Conservation (phyloP, 148 eudicot genomes). For the Suaeda aralocaspica region DNA sequence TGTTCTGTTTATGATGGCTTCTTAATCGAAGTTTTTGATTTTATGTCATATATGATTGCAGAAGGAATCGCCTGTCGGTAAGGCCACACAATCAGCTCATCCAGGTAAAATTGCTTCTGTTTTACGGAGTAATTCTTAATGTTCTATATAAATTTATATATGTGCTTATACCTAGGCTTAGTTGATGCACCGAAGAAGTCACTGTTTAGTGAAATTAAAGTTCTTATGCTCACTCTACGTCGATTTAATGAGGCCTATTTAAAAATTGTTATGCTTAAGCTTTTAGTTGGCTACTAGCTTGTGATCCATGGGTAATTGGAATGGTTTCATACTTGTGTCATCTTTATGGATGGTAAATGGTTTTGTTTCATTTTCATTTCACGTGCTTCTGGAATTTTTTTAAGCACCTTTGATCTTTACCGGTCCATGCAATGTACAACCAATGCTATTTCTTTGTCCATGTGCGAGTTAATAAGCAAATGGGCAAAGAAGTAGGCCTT, state of each 20-base stretch:
- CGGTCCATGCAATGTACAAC: too few species aligned
- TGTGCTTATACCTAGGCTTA: not conserved
- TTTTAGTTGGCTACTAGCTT: not conserved
- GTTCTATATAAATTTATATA: too few species aligned
- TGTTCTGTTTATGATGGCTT: too few species aligned
- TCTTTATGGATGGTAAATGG: too few species aligned
- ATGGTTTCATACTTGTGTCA: not conserved
- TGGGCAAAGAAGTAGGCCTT: too few species aligned
- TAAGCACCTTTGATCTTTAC: too few species aligned
- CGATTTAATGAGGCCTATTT: not conserved
- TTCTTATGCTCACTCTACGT: not conserved
- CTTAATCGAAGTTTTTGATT: not conserved
- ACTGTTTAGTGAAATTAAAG: too few species aligned
- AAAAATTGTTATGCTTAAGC: not conserved
- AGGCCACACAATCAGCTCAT: slow-evolving; percentile 90
- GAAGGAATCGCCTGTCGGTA: slow-evolving; percentile 89
- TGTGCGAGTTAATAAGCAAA: too few species aligned
- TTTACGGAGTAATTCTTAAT: too few species aligned
- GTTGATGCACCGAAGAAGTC: not conserved
- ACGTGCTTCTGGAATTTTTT: too few species aligned
- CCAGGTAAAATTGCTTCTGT: slow-evolving; percentile 49
- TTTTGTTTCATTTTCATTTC: too few species aligned
- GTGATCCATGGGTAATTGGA: not conserved
- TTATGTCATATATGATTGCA: slow-evolving; percentile 28
- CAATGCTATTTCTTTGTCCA: too few species aligned